Percentiles rank a stretch among this genome's conserved stretches.
Conservation (phyloP, 768 basidiomycete species). For the Boletus rufocinnamomeus region DNA sequence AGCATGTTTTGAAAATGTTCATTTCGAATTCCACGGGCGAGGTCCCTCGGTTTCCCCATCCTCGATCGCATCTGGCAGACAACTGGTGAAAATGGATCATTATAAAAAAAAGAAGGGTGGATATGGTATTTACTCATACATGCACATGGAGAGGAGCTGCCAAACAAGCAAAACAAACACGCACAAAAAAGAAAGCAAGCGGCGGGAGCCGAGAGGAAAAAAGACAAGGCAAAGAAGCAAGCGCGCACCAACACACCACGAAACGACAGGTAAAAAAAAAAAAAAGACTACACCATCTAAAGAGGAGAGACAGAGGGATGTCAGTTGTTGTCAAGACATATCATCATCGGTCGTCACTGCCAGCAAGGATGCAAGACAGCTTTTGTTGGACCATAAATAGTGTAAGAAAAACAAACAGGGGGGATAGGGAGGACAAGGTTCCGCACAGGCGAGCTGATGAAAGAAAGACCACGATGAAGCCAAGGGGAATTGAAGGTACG, state of each 20-base stretch:
- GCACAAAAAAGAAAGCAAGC: not conserved
- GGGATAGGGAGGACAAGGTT: conserved; percentile 11
- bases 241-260: not conserved
- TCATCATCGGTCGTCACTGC: conserved; percentile 1
- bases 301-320: not conserved
- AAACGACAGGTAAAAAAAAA: not conserved
- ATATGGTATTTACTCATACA: conserved; percentile 8
- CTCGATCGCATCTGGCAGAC: not conserved
- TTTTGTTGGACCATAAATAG: conserved; percentile 34
- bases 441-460: conserved; percentile 11
- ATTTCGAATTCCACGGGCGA: not conserved
- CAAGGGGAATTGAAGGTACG: conserved; percentile 2
- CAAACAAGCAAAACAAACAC: not conserved
- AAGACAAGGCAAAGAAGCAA: not conserved
- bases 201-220: no score
- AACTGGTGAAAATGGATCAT: no score
- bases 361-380: conserved; percentile 17
- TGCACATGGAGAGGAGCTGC: not conserved
- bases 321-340: not conserved
- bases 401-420: not conserved
- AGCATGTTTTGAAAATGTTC: not conserved
- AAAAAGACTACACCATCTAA: not conserved
- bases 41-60: not conserved
- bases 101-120: not conserved
- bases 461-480: conserved; percentile 6